Percentiles rank a stretch among this genome's conserved stretches.
These are phyloP conservation scores for Przewalskia tangutica DNA, from an alignment of 257 asterid species.

Conservation along the genomic window DNA sequence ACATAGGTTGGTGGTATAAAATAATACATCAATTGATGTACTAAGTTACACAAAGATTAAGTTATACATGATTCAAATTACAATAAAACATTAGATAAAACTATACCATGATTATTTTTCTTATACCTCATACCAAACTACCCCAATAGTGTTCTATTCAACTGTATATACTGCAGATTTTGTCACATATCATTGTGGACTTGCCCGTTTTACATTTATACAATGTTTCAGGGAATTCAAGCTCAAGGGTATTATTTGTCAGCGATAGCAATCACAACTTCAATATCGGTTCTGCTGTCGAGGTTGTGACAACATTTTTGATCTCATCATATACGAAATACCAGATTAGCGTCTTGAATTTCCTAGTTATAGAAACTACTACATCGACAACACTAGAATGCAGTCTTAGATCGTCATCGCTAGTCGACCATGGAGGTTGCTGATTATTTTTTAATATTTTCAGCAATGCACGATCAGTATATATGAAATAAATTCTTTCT, in stretches of 20 bases:
- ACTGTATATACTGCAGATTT: background rate
- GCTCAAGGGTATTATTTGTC: conserved; percentile 24
- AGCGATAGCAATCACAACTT: conserved; percentile 27
- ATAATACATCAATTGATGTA: no score
- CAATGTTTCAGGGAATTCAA: conserved; percentile 46
- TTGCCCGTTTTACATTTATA: background rate
- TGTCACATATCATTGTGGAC: background rate
- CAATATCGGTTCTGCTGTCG: conserved; percentile 29
- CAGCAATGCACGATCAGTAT: conserved; percentile 14
- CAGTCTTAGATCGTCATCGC: conserved; percentile 1
- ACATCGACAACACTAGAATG: conserved; percentile 1
- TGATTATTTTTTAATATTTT: conserved; percentile 12
- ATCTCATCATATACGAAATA: background rate
- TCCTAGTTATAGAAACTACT: conserved; percentile 2
- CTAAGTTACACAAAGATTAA: no score
- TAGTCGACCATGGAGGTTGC: conserved; percentile 4
- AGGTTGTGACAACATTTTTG: conserved; percentile 20
- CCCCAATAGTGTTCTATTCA: background rate
- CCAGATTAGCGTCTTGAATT: background rate
- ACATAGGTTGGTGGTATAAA: no score
- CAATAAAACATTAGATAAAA: no score
- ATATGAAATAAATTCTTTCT: conserved; percentile 4
- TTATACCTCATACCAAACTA: no score
- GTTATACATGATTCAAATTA: no score
- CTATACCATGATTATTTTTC: no score